Conservation (phyloP, 2,329 filamentous ascomycete species). For the Monosporascus sp. region DNA sequence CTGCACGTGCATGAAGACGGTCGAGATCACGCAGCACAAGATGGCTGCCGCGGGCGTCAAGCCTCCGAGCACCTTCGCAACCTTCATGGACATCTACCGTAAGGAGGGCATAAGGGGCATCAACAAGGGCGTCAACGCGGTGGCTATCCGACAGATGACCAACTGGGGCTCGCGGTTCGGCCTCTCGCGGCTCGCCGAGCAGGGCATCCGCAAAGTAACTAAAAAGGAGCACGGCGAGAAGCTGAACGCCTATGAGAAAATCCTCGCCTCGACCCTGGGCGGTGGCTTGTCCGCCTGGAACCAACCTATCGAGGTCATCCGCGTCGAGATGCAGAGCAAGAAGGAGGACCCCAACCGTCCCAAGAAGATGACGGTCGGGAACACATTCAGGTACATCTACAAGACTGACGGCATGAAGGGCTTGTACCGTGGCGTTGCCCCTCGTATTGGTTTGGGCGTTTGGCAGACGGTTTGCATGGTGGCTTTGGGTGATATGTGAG, state of each 20-base stretch:
- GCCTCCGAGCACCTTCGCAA: slow-evolving; percentile 85
- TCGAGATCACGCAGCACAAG: slow-evolving; percentile 99
- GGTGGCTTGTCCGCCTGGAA: slow-evolving; percentile 98
- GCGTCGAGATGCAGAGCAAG: slow-evolving; percentile 99
- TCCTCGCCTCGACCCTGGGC: slow-evolving; percentile 78
- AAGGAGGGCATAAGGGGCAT: slow-evolving; percentile 91
- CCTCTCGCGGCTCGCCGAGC: slow-evolving; percentile 85
- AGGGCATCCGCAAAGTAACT: slow-evolving; percentile 72
- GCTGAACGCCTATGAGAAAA: slow-evolving; percentile 78
- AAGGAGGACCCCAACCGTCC: slow-evolving; percentile 95
- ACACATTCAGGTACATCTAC: slow-evolving; percentile 85
- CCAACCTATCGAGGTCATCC: slow-evolving; percentile 99
- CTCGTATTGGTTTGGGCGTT: slow-evolving; percentile 88
- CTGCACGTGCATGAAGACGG: slow-evolving; percentile 99
- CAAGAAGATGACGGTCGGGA: slow-evolving; percentile 97
- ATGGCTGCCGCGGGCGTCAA: slow-evolving; percentile 75
- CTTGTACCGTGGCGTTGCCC: slow-evolving; percentile 91
- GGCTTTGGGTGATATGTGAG: slow-evolving; percentile 94
- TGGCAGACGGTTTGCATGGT: slow-evolving; percentile 99
- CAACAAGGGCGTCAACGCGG: slow-evolving; percentile 98
- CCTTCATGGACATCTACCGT: slow-evolving; percentile 96
- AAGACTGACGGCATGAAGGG: slow-evolving; percentile 80
- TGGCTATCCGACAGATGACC: slow-evolving; percentile 97
- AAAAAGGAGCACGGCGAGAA: slow-evolving; percentile 77
- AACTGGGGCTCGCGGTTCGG: slow-evolving; percentile 99